Percentiles rank a stretch among this genome's conserved stretches.
phyloP scores from a whole-genome alignment of 1,139 yeast species.

The Meyerozyma athensensis region DNA sequence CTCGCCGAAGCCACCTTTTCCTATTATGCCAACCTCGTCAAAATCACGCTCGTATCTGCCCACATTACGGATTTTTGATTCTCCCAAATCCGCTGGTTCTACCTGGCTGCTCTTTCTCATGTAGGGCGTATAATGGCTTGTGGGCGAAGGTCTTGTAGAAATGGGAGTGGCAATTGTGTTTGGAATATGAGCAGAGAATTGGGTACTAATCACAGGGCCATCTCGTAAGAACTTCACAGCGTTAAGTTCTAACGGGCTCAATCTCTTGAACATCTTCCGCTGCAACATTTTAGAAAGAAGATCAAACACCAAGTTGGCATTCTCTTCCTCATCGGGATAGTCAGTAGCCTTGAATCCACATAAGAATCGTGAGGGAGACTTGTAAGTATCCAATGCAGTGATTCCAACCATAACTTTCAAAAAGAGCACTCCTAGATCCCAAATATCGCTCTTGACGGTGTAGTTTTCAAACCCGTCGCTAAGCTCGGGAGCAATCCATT shows the following conservation, averaged over 20 bases:
- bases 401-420: slow-evolving; percentile 66
- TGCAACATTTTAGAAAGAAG: slow-evolving; percentile 65
- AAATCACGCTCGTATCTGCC: slow-evolving; percentile 60
- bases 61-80: slow-evolving; percentile 11
- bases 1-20: slow-evolving; percentile 96
- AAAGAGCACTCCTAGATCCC: slow-evolving; percentile 85
- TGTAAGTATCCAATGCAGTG: slow-evolving; percentile 40
- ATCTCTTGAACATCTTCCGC: slow-evolving; percentile 63
- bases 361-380: slow-evolving; percentile 60
- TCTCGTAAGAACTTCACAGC: slow-evolving; percentile 79
- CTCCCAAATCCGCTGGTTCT: slow-evolving; percentile 5
- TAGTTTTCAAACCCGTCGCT: slow-evolving; percentile 36
- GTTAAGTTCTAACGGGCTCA: slow-evolving; percentile 76
- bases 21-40: slow-evolving; percentile 89
- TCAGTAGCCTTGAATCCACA: slow-evolving; percentile 34
- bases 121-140: no score
- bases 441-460: slow-evolving; percentile 81
- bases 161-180: not conserved
- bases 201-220: slow-evolving; percentile 36
- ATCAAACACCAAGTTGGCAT: slow-evolving; percentile 48
- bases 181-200: not conserved
- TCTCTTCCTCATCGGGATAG: slow-evolving; percentile 28
- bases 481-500: slow-evolving; percentile 82
- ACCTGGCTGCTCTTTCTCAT: no score
- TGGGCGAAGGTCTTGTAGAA: no score